Evolutionary conservation across 2,329 filamentous ascomycete species (phyloP).

Genomic region (Verticillium longisporum): DNA sequence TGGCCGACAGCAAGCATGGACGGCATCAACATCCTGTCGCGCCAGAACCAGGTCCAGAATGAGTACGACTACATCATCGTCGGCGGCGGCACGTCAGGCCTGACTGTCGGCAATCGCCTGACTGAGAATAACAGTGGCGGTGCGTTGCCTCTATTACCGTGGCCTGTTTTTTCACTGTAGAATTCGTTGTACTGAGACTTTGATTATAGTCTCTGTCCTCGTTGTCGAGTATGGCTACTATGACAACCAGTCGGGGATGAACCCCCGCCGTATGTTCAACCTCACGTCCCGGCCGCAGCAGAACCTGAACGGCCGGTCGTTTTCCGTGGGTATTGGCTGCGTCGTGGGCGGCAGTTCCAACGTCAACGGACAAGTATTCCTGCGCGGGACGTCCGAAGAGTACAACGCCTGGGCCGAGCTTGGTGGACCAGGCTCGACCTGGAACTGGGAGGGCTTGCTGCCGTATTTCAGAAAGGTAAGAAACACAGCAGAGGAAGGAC

Average conservation of each 20-base stretch:
- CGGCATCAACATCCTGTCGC: conserved; percentile 5
- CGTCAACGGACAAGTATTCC: conserved; percentile 30
- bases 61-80: conserved; percentile 26
- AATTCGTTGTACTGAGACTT: conserved; percentile 18
- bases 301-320: conserved; percentile 16
- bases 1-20: conserved; percentile 7
- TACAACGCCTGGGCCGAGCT: conserved; percentile 37
- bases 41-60: conserved; percentile 5
- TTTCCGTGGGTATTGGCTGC: conserved; percentile 20
- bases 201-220: conserved; percentile 7
- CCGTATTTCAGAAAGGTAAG: conserved; percentile 38
- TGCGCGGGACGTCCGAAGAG: conserved; percentile 26
- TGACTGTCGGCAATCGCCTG: conserved; percentile 30
- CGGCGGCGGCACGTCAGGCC: conserved; percentile 35
- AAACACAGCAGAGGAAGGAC: no score
- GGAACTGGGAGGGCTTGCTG: conserved; percentile 27
- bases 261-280: conserved; percentile 17
- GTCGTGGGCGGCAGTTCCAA: conserved; percentile 31
- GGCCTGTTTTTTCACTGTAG: background rate
- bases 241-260: conserved; percentile 13
- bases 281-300: conserved; percentile 21
- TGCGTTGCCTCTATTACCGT: background rate
- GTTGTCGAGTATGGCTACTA: conserved; percentile 11
- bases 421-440: conserved; percentile 37
- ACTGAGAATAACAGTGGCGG: conserved; percentile 20